A percentile compares a stretch with the other conserved stretches of the same genome.
Conservation (phyloP, 2,329 filamentous ascomycete genomes). For the Decorospora gaudefroyi region DNA sequence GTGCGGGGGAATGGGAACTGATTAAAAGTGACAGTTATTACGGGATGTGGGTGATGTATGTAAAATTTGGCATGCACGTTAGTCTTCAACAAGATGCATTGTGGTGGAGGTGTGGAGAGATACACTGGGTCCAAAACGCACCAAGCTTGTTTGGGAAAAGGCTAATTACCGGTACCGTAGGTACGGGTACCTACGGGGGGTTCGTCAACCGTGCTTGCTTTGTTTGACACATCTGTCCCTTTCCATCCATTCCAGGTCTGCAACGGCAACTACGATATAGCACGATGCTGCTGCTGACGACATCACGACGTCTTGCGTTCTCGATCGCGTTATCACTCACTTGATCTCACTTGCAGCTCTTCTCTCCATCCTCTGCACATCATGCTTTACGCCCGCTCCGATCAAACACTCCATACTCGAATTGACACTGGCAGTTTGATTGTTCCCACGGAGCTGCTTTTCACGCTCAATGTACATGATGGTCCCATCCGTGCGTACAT, state of each 20-base stretch:
- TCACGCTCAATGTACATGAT: neutral
- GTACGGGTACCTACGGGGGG: no score
- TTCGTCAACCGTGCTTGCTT: neutral
- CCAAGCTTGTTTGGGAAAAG: slow-evolving; percentile 6
- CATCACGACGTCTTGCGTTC: no score
- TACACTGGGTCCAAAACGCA: slow-evolving; percentile 10
- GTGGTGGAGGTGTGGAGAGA: slow-evolving; percentile 15
- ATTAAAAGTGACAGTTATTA: neutral
- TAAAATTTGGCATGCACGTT: slow-evolving; percentile 16
- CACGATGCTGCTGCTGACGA: no score
- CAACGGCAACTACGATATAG: no score
- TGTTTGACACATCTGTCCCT: neutral
- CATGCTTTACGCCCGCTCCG: neutral
- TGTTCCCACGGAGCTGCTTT: neutral
- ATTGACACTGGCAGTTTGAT: neutral
- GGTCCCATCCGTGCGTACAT: slow-evolving; percentile 3
- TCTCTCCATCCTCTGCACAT: neutral
- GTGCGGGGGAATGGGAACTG: neutral
- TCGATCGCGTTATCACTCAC: no score
- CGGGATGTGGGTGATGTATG: neutral
- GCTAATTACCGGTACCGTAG: neutral
- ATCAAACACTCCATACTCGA: neutral
- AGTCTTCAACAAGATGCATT: slow-evolving; percentile 5
- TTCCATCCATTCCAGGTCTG: neutral
- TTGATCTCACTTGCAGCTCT: neutral